A percentile compares a stretch with the other conserved stretches of the same genome.
Conservation (phyloP, 1,139 yeast species). For the Lodderomyces pseudojiufengensis region DNA sequence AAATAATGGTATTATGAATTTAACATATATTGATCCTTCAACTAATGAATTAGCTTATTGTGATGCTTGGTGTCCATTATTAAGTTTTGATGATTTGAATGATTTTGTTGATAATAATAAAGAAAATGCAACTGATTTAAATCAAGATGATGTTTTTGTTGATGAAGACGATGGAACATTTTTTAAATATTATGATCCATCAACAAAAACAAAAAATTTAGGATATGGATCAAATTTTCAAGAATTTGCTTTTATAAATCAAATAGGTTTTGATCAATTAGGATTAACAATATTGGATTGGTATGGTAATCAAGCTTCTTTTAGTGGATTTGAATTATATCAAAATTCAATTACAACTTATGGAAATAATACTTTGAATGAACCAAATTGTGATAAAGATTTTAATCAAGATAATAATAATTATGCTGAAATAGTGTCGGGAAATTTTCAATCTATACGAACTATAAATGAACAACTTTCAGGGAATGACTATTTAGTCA, state of each 20-base stretch:
- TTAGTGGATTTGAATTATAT: conserved; percentile 71
- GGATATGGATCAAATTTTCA: conserved; percentile 56
- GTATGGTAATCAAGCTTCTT: conserved; percentile 65
- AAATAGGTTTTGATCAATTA: conserved; percentile 57
- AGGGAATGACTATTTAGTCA: conserved; percentile 29
- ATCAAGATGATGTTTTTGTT: conserved; percentile 25
- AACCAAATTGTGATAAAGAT: conserved; percentile 51
- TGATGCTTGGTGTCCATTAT: conserved; percentile 85
- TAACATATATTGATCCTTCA: conserved; percentile 76
- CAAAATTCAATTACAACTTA: conserved; percentile 58
- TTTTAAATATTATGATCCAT: conserved; percentile 38
- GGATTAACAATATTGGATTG: conserved; percentile 67
- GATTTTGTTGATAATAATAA: conserved; percentile 19
- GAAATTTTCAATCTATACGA: conserved; percentile 32
- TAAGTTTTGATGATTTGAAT: conserved; percentile 28
- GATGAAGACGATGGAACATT: conserved; percentile 35
- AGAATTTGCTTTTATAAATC: conserved; percentile 78
- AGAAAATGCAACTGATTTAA: conserved; percentile 20
- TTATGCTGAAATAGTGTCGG: conserved; percentile 29
- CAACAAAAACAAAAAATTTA: conserved; percentile 38
- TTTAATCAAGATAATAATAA: conserved; percentile 27
- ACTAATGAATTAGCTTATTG: conserved; percentile 57
- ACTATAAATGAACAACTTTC: conserved; percentile 18
- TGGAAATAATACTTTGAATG: conserved; percentile 74
- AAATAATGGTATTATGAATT: conserved; percentile 84